Base-by-base conservation (phyloP, 2,329 filamentous ascomycete genomes). In the Xylaria sp. region DNA sequence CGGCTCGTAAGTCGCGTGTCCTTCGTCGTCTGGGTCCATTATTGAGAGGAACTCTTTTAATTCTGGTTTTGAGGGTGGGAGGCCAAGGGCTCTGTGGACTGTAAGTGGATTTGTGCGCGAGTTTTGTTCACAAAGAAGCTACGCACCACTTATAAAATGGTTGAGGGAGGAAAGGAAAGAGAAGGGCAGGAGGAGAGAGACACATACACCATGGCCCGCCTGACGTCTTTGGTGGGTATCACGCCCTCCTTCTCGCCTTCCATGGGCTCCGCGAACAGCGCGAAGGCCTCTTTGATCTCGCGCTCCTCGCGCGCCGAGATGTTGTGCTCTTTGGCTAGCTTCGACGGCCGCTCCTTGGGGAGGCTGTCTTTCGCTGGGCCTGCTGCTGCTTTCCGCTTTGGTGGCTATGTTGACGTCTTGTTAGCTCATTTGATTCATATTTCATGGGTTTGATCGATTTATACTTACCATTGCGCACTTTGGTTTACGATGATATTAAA, bases 251-350 rank as follows among this genome's bases (percentile, higher is more conserved):
- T 93, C 75, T 94, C 91, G 61, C 91, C 89, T 23, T 90, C 86
- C 80, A 89, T 89, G 43, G 90, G 89, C 73, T 91, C 86, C 1
- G 90, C 84, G 79, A 98, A 99, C 8, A 98, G 86, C 25, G 88
- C 86, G 80, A 96, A 98, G 15, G 94, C 94, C 80, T 98, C 94
- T 76, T 89, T 90, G 78, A 99, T 97, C 82, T 98, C 94, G 74
- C 88, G 87, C 82, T 98, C 95, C 82, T 98, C 92, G 72, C 91
- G 89, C 49, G 90, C 91, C 15, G 89, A 91, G 77, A 98, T 89
- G 80, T 94, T 91, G 86, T 98, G 90, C 78, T 97, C 94, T 82
- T 94, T 95, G 36, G 95, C 95, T 75, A 98, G 92, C 80, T 94
- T 97, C 68, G 94, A 97, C 77, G 89, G 90, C 71, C 92, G 91